phyloP scores from a whole-genome alignment of 768 basidiomycete species.

The Boletus insuetus region DNA sequence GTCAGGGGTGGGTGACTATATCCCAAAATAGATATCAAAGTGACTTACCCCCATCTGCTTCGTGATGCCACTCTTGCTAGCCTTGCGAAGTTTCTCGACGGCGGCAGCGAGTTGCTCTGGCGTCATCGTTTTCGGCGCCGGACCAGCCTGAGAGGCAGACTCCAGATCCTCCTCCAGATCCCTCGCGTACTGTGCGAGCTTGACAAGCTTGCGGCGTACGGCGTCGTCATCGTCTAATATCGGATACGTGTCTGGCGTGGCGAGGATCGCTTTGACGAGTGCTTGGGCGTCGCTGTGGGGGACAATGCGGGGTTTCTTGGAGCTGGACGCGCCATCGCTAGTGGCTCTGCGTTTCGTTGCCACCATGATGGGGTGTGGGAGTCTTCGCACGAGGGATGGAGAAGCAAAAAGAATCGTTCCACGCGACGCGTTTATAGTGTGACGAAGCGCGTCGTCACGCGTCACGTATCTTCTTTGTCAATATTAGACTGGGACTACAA shows the following conservation, averaged over 20 bases:
- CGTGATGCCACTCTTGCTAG: constrained; percentile 46
- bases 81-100: constrained; percentile 44
- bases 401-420: not conserved
- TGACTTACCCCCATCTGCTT: constrained; percentile 45
- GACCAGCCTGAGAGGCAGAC: constrained; percentile 10
- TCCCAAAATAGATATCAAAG: not conserved
- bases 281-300: constrained; percentile 33
- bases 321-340: constrained; percentile 3
- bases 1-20: not conserved
- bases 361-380: constrained; percentile 2
- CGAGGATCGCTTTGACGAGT: constrained; percentile 39
- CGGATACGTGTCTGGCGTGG: constrained; percentile 33
- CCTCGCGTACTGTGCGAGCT: constrained; percentile 34
- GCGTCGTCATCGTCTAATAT: constrained; percentile 35
- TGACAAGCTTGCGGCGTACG: constrained; percentile 26
- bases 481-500: too few relatives aligned
- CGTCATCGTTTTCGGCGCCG: constrained; percentile 33
- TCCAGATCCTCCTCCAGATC: constrained; percentile 31
- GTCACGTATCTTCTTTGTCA: constrained; percentile 7
- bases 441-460: constrained; percentile 26
- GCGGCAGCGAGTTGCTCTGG: constrained; percentile 39
- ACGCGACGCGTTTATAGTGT: constrained; percentile 21
- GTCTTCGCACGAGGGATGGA: too few relatives aligned
- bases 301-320: constrained; percentile 30
- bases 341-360: constrained; percentile 38